phyloP scores from a whole-genome alignment of 2,329 filamentous ascomycete genomes.

The Aspergillus tamarii region DNA sequence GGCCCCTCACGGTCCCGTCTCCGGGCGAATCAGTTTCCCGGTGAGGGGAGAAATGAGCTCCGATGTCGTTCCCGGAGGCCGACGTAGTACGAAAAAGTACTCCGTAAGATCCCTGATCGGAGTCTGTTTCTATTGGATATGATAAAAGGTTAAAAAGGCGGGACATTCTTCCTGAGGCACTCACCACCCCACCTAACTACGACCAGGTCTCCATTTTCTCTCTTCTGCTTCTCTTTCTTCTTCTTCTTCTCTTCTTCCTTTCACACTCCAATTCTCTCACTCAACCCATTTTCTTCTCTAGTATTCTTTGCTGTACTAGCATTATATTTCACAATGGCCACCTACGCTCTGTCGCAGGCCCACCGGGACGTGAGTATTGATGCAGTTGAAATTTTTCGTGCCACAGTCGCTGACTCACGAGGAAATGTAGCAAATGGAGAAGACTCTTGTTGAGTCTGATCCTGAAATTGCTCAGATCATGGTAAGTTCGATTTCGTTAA shows the following conservation, averaged over 20 bases:
- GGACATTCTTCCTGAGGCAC: slow-evolving; percentile 14
- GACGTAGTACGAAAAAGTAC: slow-evolving; percentile 3
- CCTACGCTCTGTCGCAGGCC: slow-evolving; percentile 67
- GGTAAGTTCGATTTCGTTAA: slow-evolving; percentile 59
- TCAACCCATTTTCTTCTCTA: slow-evolving; percentile 17
- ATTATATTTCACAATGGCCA: slow-evolving; percentile 42
- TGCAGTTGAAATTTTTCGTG: slow-evolving; percentile 13
- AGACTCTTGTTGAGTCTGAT: slow-evolving; percentile 86
- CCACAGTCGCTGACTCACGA: slow-evolving; percentile 37
- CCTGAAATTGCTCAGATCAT: slow-evolving; percentile 96
- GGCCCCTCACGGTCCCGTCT: not conserved
- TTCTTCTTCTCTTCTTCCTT: slow-evolving; percentile 6
- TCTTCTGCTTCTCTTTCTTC: slow-evolving; percentile 3
- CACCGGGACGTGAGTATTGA: slow-evolving; percentile 63
- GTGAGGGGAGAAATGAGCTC: not conserved
- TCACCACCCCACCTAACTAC: slow-evolving; percentile 10
- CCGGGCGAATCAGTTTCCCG: not conserved
- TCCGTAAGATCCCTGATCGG: not conserved
- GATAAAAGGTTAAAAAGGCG: slow-evolving; percentile 3
- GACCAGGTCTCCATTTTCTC: slow-evolving; percentile 12
- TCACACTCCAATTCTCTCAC: slow-evolving; percentile 9
- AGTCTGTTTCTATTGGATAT: not conserved
- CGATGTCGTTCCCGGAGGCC: slow-evolving; percentile 1
- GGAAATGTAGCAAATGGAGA: slow-evolving; percentile 81
- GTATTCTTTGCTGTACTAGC: not conserved